Evolutionary conservation across 73 alveolate genomes (phyloP), one percentile per base, ranked within the genome.

Genomic region (Diophrys appendiculata): DNA sequence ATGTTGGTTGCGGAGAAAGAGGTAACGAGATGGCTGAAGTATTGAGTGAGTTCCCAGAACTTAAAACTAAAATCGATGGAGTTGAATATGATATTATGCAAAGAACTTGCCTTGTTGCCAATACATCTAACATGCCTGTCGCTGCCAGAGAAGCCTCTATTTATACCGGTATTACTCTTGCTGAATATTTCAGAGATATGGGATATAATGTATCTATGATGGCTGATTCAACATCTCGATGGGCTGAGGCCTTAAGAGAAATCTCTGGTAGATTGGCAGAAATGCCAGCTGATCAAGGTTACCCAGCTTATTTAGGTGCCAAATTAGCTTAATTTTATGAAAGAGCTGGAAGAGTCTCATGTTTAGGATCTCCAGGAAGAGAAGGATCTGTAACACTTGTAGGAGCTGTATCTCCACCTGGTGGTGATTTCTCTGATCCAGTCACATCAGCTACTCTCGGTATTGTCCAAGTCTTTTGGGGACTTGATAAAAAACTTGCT

Each of bases 201-300:
- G 99, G 99, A 80, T 89, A 84, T 86, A 77, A 95, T 87, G 99
- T 97, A 23, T 72, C 98, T 72, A 96, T 97, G 99, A 97, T 97
- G 99, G 99, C 99, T 60, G 99, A 97, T 90, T 93, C 99, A 30
- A 97, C 99, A 60, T 95, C 99, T 23, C 94, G 99, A 77, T 97
- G 99, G 99, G 99, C 99, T 29, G 99, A 97, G 87, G 99, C 99
- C 65, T 83, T 97, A 82, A 94, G 99, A 92, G 99, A 97, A 91
- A 97, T 97, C 90, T 97, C 99, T 23, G 99, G 99, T 54, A 94
- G 99, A 71, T 90, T 97, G 77, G 99, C 99, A 25, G 99, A 97
- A 90, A 97, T 97, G 99, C 99, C 99, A 32, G 99, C 99, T 54
- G 99, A 96, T 90, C 87, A 96, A 26, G 99, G 99, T 79, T 97